Evolutionary conservation across 2,329 filamentous ascomycete species (phyloP).

Genomic region (Aureobasidium leucospermi): DNA sequence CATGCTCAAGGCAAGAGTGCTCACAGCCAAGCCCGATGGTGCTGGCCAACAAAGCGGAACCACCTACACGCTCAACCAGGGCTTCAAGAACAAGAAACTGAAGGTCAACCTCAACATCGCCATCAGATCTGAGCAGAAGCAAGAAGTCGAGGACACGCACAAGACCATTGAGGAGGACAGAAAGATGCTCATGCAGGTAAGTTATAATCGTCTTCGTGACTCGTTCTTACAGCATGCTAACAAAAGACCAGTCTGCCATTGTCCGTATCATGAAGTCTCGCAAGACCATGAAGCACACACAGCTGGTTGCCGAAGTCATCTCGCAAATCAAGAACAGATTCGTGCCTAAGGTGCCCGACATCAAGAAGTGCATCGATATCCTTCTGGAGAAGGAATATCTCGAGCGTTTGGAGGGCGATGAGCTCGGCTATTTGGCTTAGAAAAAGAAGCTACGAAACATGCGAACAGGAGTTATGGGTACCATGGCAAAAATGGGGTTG

Average conservation of each 20-base stretch:
- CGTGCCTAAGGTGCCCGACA: conserved; percentile 84
- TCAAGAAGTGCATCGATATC: conserved; percentile 99
- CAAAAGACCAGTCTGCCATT: conserved; percentile 70
- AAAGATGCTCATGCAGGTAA: conserved; percentile 91
- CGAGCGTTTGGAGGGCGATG: conserved; percentile 88
- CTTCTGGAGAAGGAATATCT: conserved; percentile 98
- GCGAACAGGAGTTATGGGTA: neutral
- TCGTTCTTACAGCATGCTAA: conserved; percentile 24
- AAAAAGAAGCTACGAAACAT: conserved; percentile 21
- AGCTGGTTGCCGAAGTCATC: conserved; percentile 91
- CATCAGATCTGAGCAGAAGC: conserved; percentile 92
- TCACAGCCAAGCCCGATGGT: conserved; percentile 62
- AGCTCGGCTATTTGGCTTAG: conserved; percentile 85
- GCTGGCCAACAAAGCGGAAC: conserved; percentile 73
- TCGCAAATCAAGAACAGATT: conserved; percentile 90
- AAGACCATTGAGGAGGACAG: conserved; percentile 99
- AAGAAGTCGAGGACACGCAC: conserved; percentile 93
- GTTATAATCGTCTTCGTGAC: conserved; percentile 28
- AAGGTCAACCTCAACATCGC: conserved; percentile 93
- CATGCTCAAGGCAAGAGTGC: conserved; percentile 86
- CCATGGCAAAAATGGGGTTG: conserved; percentile 9
- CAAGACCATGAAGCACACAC: conserved; percentile 96
- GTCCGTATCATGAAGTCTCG: conserved; percentile 99
- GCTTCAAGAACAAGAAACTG: conserved; percentile 98
- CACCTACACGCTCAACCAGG: conserved; percentile 77